These are phyloP conservation scores for Kuraishia borneana DNA, from an alignment of 805 yeast genomes.

Conservation along the genomic window DNA sequence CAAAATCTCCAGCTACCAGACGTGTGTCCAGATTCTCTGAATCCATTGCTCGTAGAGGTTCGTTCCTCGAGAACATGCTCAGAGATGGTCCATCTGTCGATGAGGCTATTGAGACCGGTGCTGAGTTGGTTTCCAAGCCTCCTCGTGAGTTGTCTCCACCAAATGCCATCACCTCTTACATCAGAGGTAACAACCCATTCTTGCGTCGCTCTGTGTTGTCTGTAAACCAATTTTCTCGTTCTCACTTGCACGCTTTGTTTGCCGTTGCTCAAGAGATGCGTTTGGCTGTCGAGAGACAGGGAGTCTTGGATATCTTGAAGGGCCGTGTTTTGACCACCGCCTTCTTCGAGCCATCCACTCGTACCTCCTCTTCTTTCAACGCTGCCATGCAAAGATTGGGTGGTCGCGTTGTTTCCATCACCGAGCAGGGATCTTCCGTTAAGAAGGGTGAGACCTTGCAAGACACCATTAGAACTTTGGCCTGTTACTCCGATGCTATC, in stretches of 20 bases:
- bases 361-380: slow-evolving; percentile 94
- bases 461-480: slow-evolving; percentile 91
- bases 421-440: slow-evolving; percentile 83
- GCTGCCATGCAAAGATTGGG: slow-evolving; percentile 99
- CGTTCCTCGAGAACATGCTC: slow-evolving; percentile 12
- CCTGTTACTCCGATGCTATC: slow-evolving; percentile 93
- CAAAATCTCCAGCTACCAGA: slow-evolving; percentile 24
- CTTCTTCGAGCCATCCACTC: slow-evolving; percentile 96
- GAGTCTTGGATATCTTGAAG: slow-evolving; percentile 81
- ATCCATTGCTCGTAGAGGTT: slow-evolving; percentile 25
- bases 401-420: slow-evolving; percentile 87
- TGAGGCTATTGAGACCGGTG: slow-evolving; percentile 33
- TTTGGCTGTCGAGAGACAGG: slow-evolving; percentile 91
- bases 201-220: slow-evolving; percentile 80
- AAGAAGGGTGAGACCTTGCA: slow-evolving; percentile 97
- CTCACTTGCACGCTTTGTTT: slow-evolving; percentile 85
- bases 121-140: slow-evolving; percentile 61
- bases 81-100: slow-evolving; percentile 20
- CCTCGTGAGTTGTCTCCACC: slow-evolving; percentile 67
- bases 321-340: slow-evolving; percentile 90
- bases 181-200: slow-evolving; percentile 82
- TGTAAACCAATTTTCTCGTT: slow-evolving; percentile 77
- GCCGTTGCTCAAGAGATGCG: slow-evolving; percentile 98
- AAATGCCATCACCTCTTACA: slow-evolving; percentile 65
- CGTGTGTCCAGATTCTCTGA: slow-evolving; percentile 41